phyloP scores from a whole-genome alignment of 139 green algal species.

The Coelastrella sp. region DNA sequence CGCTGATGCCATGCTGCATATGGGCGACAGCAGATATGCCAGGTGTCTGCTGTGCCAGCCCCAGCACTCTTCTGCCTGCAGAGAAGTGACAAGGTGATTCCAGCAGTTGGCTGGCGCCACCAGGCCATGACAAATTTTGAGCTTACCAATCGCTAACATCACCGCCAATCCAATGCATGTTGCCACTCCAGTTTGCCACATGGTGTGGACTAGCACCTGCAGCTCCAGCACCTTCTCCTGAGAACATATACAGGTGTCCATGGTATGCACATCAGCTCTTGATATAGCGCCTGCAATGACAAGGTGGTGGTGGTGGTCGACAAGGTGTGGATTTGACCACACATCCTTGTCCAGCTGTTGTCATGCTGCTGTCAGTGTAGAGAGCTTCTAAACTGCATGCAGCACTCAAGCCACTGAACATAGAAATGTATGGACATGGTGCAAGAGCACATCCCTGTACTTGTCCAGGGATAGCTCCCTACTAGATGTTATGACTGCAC shows the following conservation, averaged over 20 bases:
- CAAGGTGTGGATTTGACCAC: too few species aligned
- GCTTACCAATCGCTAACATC: background rate
- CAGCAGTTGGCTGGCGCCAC: background rate
- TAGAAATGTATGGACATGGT: too few species aligned
- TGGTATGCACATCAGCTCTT: background rate
- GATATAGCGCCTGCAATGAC: background rate
- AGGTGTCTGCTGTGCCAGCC: too few species aligned
- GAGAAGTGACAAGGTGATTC: too few species aligned
- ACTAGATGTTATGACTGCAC: background rate
- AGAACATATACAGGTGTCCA: background rate
- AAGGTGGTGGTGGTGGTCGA: background rate
- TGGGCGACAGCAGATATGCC: too few species aligned
- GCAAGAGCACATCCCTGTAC: too few species aligned
- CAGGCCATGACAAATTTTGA: background rate
- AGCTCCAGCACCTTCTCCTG: background rate
- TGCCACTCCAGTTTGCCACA: background rate
- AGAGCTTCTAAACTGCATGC: too few species aligned
- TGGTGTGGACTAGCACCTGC: constrained; percentile 16
- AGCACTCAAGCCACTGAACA: too few species aligned
- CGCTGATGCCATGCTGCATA: too few species aligned
- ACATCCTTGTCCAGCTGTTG: too few species aligned
- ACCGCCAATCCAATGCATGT: constrained; percentile 10
- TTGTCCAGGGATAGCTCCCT: background rate
- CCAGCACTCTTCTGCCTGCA: too few species aligned
- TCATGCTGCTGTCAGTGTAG: too few species aligned